Evolutionary conservation across 768 basidiomycete genomes (phyloP), one percentile per base, ranked within the genome.

Genomic region (Zangia roseola): DNA sequence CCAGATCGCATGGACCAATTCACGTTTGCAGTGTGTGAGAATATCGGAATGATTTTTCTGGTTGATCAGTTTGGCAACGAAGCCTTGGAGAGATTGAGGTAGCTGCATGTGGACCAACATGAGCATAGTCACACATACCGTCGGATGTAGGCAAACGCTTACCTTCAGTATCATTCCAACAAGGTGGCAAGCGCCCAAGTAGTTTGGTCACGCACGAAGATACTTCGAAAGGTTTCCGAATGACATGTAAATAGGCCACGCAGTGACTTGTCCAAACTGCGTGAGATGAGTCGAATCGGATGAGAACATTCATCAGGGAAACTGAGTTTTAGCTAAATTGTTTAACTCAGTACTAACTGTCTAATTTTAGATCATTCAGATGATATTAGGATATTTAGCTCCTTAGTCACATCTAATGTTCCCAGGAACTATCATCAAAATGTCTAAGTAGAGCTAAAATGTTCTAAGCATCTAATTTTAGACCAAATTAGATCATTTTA

Each of bases 141-240:
- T 10, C 2, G 26, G 6, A 3, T 26, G 10, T 9, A 26, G 26
- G 26, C 8, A 7, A 26, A 26, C 6, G n/a, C 8, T 26, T 3
- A 45, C 43, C 24, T 10, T 4, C 0, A 24, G 43, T 1, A 45
- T 36, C 9, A 36, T 26, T 6, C n/a, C 43, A 6, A 45, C 9
- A 8, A 16, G 43, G 5, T 44, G 47, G 47, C 53, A 50, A 52
- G 49, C 25, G 45, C 51, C 30, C 0, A 46, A 25, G 23, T 23
- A 2, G 6, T 26, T 16, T 55, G 60, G 37, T 51, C 16, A 19
- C 42, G 48, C 28, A 19, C 38, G n/a, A 14, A 14, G 3, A 48
- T 53, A 41, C 36, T 53, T 40, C 23, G 41, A 35, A 24, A 37
- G 40, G 35, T 56, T 38, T 3, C 40, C 31, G 23, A 47, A 33